Conservation (phyloP, 2,329 filamentous ascomycete species). For the Pyrenochaeta sp. region DNA sequence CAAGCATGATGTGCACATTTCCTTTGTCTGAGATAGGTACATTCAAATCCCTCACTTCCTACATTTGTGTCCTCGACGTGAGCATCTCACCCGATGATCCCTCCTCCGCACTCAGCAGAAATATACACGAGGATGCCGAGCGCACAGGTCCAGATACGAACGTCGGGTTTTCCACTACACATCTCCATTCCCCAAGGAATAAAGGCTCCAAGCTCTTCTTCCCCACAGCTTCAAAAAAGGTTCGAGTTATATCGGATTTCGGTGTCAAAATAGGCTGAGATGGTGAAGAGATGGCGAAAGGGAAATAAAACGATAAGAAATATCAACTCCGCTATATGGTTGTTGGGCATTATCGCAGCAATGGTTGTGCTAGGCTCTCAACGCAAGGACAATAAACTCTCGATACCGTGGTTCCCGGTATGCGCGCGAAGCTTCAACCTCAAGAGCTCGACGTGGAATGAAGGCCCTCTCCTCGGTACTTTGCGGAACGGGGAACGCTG, state of each 20-base stretch:
- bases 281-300: conserved; percentile 18
- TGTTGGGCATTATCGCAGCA: conserved; percentile 13
- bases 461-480: conserved; percentile 54
- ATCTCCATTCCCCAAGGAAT: background rate
- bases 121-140: no score
- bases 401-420: conserved; percentile 15
- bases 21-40: no score
- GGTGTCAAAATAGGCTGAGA: conserved; percentile 18
- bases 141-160: no score
- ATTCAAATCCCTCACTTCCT: no score
- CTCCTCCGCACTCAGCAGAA: no score
- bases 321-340: conserved; percentile 27
- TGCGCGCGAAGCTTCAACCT: conserved; percentile 47
- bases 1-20: no score
- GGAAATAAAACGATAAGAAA: conserved; percentile 6
- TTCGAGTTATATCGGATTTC: conserved; percentile 26
- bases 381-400: conserved; percentile 36
- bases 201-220: no score
- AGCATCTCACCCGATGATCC: no score
- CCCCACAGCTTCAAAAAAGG: background rate
- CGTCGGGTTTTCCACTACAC: no score
- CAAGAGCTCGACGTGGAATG: conserved; percentile 40
- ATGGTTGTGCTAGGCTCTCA: conserved; percentile 40
- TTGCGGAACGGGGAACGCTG: conserved; percentile 23
- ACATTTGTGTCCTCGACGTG: no score